Percentiles rank a stretch among this genome's conserved stretches.
Conservation (phyloP, 139 green algal species). For the Tetradesmus lagerheimii region DNA sequence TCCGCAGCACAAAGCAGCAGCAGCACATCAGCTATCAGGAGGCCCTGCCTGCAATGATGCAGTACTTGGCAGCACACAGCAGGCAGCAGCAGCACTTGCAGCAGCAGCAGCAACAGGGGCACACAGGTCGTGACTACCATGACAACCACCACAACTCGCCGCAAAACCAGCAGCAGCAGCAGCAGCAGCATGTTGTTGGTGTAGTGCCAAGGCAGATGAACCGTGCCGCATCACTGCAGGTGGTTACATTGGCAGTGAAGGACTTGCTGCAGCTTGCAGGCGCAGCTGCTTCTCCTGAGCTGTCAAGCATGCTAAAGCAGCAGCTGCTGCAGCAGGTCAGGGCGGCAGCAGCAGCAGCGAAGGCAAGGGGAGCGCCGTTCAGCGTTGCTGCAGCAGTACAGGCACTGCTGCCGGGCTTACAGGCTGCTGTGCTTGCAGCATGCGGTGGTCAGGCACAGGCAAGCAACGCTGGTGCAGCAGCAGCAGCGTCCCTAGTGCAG, state of each 20-base stretch:
- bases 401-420: background rate
- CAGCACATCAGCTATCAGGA: background rate
- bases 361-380: background rate
- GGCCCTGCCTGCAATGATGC: background rate
- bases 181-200: background rate
- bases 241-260: background rate
- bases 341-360: background rate
- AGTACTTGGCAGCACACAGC: background rate
- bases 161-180: background rate
- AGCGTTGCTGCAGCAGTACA: slow-evolving; percentile 1
- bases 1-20: background rate
- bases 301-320: background rate
- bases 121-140: background rate
- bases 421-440: background rate
- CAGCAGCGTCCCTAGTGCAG: background rate
- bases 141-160: background rate
- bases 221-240: background rate
- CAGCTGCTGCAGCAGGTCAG: slow-evolving; percentile 18
- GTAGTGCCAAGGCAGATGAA: background rate
- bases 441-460: background rate
- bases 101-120: background rate
- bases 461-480: background rate
- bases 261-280: background rate
- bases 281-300: background rate
- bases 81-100: background rate